Base-by-base conservation (phyloP, 352 stramenopile species). In the Globisporangium paddicum region DNA sequence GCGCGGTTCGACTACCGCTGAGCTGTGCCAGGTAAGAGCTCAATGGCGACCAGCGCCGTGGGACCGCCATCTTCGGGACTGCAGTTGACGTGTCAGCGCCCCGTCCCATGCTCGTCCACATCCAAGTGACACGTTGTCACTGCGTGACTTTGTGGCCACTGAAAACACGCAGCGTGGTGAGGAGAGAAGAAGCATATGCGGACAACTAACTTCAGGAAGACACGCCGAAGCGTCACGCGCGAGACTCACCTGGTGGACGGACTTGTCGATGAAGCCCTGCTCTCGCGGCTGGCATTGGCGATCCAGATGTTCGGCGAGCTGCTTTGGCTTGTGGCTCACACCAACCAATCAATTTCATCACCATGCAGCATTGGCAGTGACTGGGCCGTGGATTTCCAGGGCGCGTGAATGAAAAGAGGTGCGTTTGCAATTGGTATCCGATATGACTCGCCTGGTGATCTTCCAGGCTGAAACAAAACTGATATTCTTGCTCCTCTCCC, bases 1-100 rank as follows among this genome's bases (percentile, higher is more conserved):
- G 19, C 44, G 34, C 40, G 30, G 34, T 19, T 37, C 26, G 37
- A 67, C 54, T 53, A 62, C 38, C 52, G 63, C 13, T 56, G 62
- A 64, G 44, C 10, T 35, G 8, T 30, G 16, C 5, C 11, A 19
- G 32, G 44, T 21, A 19, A 9, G 11, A 16, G 13, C 30, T 18
- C 23, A 7, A 25, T 5, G 8, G 23, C 28, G 28, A 32, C 2
- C 42, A 11, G n/a, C 25, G 42, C 30, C 13, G 25, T 18, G 37
- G 37, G 37, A n/a, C 37, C 37, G 14, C n/a, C n/a, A n/a, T n/a
- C n/a, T 42, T 42, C 37, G 14, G 28, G 28, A 21, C 16, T 44
- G 38, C 38, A 44, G 13, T 44, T 18, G 11, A 41, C 35, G 35
- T 6, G 28, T n/a, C 35, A n/a, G 10, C 14, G 38, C 2, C 41